These are phyloP conservation scores for Cladophialophora bantiana DNA, from an alignment of 2,329 filamentous ascomycete genomes.

Conservation along the genomic window DNA sequence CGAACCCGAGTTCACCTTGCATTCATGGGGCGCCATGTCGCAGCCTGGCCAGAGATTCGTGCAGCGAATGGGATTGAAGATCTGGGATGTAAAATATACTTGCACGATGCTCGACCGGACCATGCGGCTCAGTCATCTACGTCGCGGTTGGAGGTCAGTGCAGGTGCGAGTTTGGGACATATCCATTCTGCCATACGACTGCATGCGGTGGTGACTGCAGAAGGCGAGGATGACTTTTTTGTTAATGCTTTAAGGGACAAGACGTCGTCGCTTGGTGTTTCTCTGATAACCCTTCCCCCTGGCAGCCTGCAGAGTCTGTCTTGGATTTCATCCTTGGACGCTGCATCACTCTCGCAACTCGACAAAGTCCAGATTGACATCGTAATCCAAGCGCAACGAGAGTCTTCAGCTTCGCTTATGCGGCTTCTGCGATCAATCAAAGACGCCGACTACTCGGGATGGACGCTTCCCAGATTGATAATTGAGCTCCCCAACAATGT, in stretches of 20 bases:
- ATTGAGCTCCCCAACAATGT: conserved; percentile 79
- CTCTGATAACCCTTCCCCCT: conserved; percentile 77
- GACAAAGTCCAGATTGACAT: conserved; percentile 80
- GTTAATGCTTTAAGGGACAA: conserved; percentile 65
- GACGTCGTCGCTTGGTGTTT: conserved; percentile 58
- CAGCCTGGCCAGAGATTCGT: conserved; percentile 72
- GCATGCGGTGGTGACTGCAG: conserved; percentile 76
- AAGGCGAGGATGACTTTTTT: conserved; percentile 76
- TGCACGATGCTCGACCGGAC: conserved; percentile 79
- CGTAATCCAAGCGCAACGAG: conserved; percentile 70
- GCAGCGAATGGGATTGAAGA: conserved; percentile 80
- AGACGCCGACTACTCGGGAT: conserved; percentile 75
- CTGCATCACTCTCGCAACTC: conserved; percentile 67
- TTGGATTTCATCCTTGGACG: conserved; percentile 69
- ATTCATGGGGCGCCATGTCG: conserved; percentile 74
- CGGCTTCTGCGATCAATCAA: conserved; percentile 78
- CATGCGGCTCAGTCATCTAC: conserved; percentile 73
- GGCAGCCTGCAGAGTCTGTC: conserved; percentile 69
- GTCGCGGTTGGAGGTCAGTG: conserved; percentile 69
- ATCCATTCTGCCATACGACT: conserved; percentile 78
- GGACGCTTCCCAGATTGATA: conserved; percentile 75
- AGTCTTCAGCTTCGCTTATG: conserved; percentile 40
- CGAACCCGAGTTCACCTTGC: conserved; percentile 82
- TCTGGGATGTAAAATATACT: conserved; percentile 68
- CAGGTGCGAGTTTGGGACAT: conserved; percentile 71